Base-by-base conservation (phyloP, 768 basidiomycete species). In the Serendipita vermifera region DNA sequence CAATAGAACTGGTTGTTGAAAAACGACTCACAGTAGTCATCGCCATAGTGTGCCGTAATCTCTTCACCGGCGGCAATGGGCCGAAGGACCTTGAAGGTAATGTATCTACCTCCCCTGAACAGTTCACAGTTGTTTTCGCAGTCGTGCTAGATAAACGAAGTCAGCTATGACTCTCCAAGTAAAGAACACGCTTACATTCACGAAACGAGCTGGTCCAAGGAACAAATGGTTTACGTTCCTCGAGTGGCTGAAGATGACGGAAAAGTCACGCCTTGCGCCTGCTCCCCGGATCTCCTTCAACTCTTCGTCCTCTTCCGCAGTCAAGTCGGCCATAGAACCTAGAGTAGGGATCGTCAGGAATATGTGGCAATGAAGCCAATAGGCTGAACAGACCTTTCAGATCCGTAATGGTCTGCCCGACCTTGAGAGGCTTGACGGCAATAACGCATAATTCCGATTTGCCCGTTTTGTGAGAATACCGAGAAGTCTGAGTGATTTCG, bases 211-310 rank as follows among this genome's bases (percentile, higher is more conserved):
- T 53, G 88, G 89, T 7, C 88, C 88, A 66, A 91, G 73, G 72
- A 91, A 90, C 64, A 91, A 74, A 71, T 90, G 87, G 64, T 88
- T 91, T 70, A 87, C 87, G 74, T 90, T 90, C 78, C 87, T 83
- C 68, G 87, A 85, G 64, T 84, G 86, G 32, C 87, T 89, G 68
- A 90, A 87, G 55, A 91, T 89, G 64, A 91, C 88, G 67, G 86
- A 89, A 66, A 91, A 91, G 67, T 91, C 88, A 63, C 86, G 75
- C 58, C 88, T 80, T 60, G 87, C 87, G 11, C 67, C 70, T 24
- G 35, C 13, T 67, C 69, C 62, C 85, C 83, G 55, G 7, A 85
- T 88, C 31, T 86, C 79, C 67, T 90, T 88, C 61, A 91, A 79
- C 60, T 88, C 88, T 66, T 77, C 79, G 64, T 91, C 88, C 64